Conservation (phyloP, 441 rosid genomes). For the Gossypium gossypioides region DNA sequence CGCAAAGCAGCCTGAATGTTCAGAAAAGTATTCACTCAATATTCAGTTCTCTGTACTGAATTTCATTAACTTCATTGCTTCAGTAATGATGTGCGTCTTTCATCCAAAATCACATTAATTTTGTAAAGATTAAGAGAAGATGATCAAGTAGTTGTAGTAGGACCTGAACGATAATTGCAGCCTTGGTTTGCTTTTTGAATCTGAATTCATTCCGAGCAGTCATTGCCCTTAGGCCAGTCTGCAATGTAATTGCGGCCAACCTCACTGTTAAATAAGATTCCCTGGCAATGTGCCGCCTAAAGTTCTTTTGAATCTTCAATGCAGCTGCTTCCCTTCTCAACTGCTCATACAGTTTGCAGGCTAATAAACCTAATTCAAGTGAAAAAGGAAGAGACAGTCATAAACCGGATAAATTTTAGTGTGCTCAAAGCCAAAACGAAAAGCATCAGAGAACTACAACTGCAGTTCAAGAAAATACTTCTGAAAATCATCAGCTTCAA, state of each 20-base stretch:
- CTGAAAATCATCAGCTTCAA: background rate
- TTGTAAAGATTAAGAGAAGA: background rate
- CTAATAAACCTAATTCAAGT: conserved; percentile 39
- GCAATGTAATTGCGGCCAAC: conserved; percentile 45
- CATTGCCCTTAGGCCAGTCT: conserved; percentile 60
- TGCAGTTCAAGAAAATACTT: background rate
- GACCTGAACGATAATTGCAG: conserved; percentile 52
- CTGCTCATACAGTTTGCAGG: conserved; percentile 40
- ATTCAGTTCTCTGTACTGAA: background rate
- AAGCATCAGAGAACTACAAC: background rate
- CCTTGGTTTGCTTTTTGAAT: conserved; percentile 47
- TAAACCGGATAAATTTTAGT: background rate
- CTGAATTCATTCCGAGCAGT: conserved; percentile 53
- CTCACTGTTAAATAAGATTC: conserved; percentile 31
- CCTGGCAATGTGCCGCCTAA: conserved; percentile 34
- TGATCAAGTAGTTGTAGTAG: background rate
- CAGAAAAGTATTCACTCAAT: conserved; percentile 8
- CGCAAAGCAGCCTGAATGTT: conserved; percentile 58
- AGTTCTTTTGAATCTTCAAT: conserved; percentile 51
- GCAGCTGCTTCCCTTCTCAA: conserved; percentile 51
- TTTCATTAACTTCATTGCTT: background rate
- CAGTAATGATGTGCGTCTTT: background rate
- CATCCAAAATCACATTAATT: background rate
- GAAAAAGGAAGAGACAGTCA: background rate
- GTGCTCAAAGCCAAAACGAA: background rate